Evolutionary conservation across 352 stramenopile species (phyloP), one percentile per base, ranked within the genome.

Genomic region (Phytophthora citricola): DNA sequence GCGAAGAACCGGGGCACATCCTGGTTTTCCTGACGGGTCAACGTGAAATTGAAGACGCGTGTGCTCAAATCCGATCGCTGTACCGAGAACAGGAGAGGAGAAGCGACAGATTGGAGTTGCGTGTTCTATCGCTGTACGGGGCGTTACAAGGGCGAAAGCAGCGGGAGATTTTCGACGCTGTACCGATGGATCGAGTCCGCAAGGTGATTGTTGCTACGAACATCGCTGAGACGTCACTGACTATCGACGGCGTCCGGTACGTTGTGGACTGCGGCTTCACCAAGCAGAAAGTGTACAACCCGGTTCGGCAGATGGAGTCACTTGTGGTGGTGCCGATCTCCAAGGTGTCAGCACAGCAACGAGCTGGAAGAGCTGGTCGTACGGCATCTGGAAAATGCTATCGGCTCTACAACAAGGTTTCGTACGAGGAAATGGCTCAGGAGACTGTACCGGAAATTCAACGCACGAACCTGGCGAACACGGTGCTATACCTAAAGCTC

Each of bases 381-480:
- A 99, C 97, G 0, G 73, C 89, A 15, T 93, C 98, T 1, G 98
- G 98, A 24, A 99, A 99, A 66, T 99, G 97, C 69, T 99, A 98
- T 70, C 92, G 98, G 0, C 78, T 99, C 11, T 99, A 99, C 75
- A 98, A 97, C n/a, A 98, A 99, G 73, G 74, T 91, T 27, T 98
- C 89, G 43, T 99, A 99, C 79, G 83, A 96, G 40, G 76, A 96
- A 38, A 97, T 99, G 79, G 85, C 99, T 57, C 88, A 98, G 70
- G 96, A 99, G 71, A 99, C 94, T 0, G 98, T 99, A 62, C 97
- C 98, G 0, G 97, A 99, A 80, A 99, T 99, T 69, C 83, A 99
- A 31, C 85, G 97, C 41, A 97, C 90, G 1, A 96, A 97, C 50
- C 71, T 99, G 59, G 89, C 83, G 44, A 98, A 93, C 67, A 97